A percentile compares a stretch with the other conserved stretches of the same genome.
Conservation (phyloP, 192 early-diverging fungal genomes). For the Ambispora gerdemannii region DNA sequence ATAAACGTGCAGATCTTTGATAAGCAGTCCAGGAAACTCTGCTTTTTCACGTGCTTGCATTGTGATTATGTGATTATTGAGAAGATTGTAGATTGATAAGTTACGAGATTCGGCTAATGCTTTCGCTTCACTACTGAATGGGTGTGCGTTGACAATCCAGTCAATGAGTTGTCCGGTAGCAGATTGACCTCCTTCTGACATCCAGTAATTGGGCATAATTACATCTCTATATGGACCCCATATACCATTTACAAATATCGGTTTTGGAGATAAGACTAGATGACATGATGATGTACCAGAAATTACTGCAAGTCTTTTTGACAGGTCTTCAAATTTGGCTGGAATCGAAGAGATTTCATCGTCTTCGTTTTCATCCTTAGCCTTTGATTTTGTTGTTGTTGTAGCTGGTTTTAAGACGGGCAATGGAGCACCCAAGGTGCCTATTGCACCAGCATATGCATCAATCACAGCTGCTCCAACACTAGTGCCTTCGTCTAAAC, state of each 20-base stretch:
- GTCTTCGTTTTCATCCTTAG: not conserved
- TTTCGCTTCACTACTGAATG: slow-evolving; percentile 43
- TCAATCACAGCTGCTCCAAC: slow-evolving; percentile 71
- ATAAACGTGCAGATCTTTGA: slow-evolving; percentile 55
- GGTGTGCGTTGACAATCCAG: slow-evolving; percentile 56
- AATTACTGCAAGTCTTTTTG: slow-evolving; percentile 55
- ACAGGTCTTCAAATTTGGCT: no score
- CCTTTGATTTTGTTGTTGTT: not conserved
- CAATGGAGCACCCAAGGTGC: slow-evolving; percentile 45
- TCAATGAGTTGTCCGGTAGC: slow-evolving; percentile 68
- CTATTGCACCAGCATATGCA: slow-evolving; percentile 70
- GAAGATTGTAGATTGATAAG: slow-evolving; percentile 45
- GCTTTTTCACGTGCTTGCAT: slow-evolving; percentile 32
- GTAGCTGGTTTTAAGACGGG: not conserved
- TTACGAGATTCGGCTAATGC: slow-evolving; percentile 17
- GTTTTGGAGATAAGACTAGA: slow-evolving; percentile 50
- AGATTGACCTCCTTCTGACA: slow-evolving; percentile 72
- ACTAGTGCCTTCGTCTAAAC: slow-evolving; percentile 46
- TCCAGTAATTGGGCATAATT: slow-evolving; percentile 53
- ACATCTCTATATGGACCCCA: slow-evolving; percentile 64
- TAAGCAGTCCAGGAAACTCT: slow-evolving; percentile 35
- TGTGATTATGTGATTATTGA: slow-evolving; percentile 46
- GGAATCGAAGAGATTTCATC: no score
- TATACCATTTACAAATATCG: slow-evolving; percentile 55
- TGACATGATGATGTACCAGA: slow-evolving; percentile 75